These are phyloP conservation scores for Eragrostis tef DNA, from an alignment of 202 grass and related monocot species.

Conservation along the genomic window DNA sequence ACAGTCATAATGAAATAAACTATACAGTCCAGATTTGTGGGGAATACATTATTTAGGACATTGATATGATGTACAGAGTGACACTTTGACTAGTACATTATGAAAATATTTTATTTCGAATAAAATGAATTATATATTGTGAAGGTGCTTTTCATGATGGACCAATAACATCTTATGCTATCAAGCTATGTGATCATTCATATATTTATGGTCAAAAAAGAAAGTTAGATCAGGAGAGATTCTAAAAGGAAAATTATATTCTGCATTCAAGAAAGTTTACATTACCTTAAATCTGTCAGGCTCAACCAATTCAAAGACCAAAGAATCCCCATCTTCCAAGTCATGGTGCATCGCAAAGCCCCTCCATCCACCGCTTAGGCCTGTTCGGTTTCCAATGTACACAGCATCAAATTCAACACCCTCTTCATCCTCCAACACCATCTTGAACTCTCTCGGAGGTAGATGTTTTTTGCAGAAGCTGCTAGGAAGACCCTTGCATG, in stretches of 20 bases:
- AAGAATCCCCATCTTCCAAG: slow-evolving; percentile 89
- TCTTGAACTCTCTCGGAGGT: slow-evolving; percentile 61
- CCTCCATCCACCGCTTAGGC: slow-evolving; percentile 94
- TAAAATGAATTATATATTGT: not conserved
- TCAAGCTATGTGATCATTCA: not conserved
- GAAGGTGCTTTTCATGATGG: not conserved
- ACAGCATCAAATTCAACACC: slow-evolving; percentile 74
- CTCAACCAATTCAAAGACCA: slow-evolving; percentile 80
- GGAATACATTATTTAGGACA: not conserved
- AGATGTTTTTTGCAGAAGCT: slow-evolving; percentile 82
- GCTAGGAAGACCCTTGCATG: slow-evolving; percentile 71
- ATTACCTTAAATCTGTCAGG: slow-evolving; percentile 86
- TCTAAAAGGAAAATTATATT: not conserved
- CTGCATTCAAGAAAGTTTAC: not conserved
- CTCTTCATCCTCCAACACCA: slow-evolving; percentile 91
- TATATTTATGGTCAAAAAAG: not conserved
- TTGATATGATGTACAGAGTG: not conserved
- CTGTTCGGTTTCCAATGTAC: slow-evolving; percentile 78
- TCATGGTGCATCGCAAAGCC: slow-evolving; percentile 79
- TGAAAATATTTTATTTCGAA: not conserved
- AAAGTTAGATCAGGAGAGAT: not conserved
- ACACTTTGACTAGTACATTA: not conserved
- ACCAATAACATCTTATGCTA: not conserved
- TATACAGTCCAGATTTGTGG: slow-evolving; percentile 8
- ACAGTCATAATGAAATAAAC: slow-evolving; percentile 1